Percentiles rank a stretch among this genome's conserved stretches.
These are phyloP conservation scores for Cladosporium sp. DNA, from an alignment of 2,329 filamentous ascomycete genomes.

Conservation along the genomic window DNA sequence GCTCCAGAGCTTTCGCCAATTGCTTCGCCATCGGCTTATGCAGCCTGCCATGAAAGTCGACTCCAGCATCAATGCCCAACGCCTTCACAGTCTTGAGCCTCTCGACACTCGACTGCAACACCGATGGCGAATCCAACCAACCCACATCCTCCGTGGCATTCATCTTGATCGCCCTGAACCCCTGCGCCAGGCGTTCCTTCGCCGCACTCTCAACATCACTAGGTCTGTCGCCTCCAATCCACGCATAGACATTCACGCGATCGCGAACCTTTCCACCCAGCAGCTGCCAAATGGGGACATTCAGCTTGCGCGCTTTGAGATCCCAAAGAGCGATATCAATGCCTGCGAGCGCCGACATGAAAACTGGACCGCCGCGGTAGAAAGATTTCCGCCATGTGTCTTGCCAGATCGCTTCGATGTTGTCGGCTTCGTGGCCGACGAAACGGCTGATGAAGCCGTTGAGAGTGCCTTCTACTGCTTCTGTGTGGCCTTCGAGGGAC, in stretches of 20 bases:
- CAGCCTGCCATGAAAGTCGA: constrained; percentile 72
- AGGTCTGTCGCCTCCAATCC: constrained; percentile 70
- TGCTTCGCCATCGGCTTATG: constrained; percentile 76
- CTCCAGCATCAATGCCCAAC: constrained; percentile 64
- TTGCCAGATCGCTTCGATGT: constrained; percentile 78
- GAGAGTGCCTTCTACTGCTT: constrained; percentile 67
- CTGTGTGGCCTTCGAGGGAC: constrained; percentile 63
- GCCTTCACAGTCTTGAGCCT: constrained; percentile 63
- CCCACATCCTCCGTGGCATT: constrained; percentile 70
- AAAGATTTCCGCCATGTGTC: constrained; percentile 55
- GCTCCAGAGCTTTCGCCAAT: constrained; percentile 60
- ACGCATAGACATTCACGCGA: constrained; percentile 66
- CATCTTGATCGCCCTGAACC: constrained; percentile 68
- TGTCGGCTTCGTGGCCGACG: constrained; percentile 63
- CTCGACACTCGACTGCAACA: constrained; percentile 58
- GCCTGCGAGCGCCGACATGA: constrained; percentile 71
- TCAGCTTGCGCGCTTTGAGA: constrained; percentile 60
- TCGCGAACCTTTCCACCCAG: constrained; percentile 68
- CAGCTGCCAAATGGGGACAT: constrained; percentile 66
- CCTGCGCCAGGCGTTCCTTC: constrained; percentile 53
- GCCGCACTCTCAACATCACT: constrained; percentile 51
- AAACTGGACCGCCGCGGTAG: constrained; percentile 70
- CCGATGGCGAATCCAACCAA: constrained; percentile 67
- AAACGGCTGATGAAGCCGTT: constrained; percentile 60
- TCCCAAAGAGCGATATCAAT: constrained; percentile 77